These are phyloP conservation scores for Lactarius tabidus DNA, from an alignment of 768 basidiomycete species.

Conservation along the genomic window DNA sequence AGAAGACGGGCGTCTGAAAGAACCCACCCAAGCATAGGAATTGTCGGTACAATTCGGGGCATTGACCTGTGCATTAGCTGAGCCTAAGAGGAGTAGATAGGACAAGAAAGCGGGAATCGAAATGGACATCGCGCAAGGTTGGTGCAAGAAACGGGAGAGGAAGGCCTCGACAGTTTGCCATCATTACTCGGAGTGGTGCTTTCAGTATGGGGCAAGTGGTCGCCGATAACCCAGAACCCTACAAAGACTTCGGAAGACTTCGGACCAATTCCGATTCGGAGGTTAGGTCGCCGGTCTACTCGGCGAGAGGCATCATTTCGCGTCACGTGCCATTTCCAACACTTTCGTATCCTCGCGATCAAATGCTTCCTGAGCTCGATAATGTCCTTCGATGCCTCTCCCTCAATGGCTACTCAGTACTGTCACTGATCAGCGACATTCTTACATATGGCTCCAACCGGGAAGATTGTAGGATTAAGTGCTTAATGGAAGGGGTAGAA, in stretches of 20 bases:
- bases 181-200: no score
- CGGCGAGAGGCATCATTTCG: no score
- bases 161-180: no score
- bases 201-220: no score
- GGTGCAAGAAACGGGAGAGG: neutral
- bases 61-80: neutral
- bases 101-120: neutral
- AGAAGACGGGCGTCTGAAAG: neutral
- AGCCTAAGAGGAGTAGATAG: neutral
- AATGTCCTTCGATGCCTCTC: neutral
- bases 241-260: no score
- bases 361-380: neutral
- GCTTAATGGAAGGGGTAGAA: neutral
- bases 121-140: neutral
- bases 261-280: no score
- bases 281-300: no score
- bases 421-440: neutral
- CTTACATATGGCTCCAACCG: neutral
- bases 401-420: neutral
- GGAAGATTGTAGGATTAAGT: neutral
- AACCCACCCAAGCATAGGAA: slow-evolving; percentile 16
- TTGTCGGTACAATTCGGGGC: slow-evolving; percentile 9
- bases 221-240: no score
- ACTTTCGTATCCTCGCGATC: no score
- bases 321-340: no score